Percentiles rank a stretch among this genome's conserved stretches.
These are phyloP conservation scores for Sphenostylis stenocarpa DNA, from an alignment of 306 rosid species.

Conservation along the genomic window DNA sequence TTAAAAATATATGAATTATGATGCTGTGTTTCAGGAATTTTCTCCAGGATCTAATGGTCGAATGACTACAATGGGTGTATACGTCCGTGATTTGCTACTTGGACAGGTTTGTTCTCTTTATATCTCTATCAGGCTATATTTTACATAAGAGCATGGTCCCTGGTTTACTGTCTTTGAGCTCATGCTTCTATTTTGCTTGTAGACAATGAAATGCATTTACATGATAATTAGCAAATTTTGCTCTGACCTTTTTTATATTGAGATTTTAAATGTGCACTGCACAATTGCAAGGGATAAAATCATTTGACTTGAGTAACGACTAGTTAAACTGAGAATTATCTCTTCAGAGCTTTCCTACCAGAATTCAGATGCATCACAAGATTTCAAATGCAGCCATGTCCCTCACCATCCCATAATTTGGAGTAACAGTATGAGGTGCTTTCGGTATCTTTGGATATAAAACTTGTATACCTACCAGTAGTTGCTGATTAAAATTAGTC, in stretches of 20 bases:
- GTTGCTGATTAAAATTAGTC: conserved; percentile 32
- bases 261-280: conserved; percentile 33
- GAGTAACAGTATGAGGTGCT: conserved; percentile 56
- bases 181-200: conserved; percentile 23
- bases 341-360: conserved; percentile 48
- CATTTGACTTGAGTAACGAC: conserved; percentile 42
- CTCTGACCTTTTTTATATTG: conserved; percentile 27
- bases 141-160: conserved; percentile 9
- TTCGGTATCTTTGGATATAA: conserved; percentile 54
- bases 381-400: conserved; percentile 44
- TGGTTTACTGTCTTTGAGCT: conserved; percentile 9
- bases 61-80: conserved; percentile 94
- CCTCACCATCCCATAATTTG: conserved; percentile 45
- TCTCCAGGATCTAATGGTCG: conserved; percentile 97
- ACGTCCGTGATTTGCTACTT: conserved; percentile 94
- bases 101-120: conserved; percentile 77
- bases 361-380: conserved; percentile 51
- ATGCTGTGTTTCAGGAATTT: conserved; percentile 71
- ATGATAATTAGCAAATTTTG: conserved; percentile 15
- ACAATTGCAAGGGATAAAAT: conserved; percentile 31
- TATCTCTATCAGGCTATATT: background rate
- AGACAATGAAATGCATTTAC: conserved; percentile 35
- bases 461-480: conserved; percentile 38
- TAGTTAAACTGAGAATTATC: conserved; percentile 50
- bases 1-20: background rate